Evolutionary conservation across 2,329 filamentous ascomycete genomes (phyloP).

Genomic region (Penicillium sp.): DNA sequence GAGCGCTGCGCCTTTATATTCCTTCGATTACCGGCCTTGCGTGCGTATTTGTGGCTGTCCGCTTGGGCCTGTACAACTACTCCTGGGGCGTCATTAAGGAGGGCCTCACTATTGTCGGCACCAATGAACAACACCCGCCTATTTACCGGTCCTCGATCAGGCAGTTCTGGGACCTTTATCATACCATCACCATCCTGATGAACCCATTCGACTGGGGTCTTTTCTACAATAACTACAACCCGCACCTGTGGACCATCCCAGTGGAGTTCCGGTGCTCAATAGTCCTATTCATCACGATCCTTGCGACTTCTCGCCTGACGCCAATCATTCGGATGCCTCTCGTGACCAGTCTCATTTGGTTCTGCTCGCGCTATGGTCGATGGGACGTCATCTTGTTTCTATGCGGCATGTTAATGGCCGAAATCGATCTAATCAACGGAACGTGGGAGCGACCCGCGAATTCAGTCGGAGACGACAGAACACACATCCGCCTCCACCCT

Average conservation of each 20-base stretch:
- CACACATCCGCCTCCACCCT: constrained; percentile 16
- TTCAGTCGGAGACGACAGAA: constrained; percentile 19
- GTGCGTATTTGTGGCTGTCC: constrained; percentile 45
- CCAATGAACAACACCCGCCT: constrained; percentile 47
- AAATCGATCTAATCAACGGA: constrained; percentile 44
- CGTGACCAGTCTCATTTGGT: constrained; percentile 37
- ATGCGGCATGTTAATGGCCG: constrained; percentile 46
- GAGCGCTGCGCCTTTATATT: constrained; percentile 46
- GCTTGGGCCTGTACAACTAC: constrained; percentile 45
- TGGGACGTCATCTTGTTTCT: constrained; percentile 49
- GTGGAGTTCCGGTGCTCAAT: constrained; percentile 50
- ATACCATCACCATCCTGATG: constrained; percentile 36
- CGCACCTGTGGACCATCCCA: constrained; percentile 51
- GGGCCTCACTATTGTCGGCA: constrained; percentile 42
- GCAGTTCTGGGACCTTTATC: constrained; percentile 42
- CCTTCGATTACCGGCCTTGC: constrained; percentile 44
- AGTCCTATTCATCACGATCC: constrained; percentile 44
- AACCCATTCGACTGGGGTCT: constrained; percentile 43
- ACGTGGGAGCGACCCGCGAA: constrained; percentile 33
- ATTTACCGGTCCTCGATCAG: constrained; percentile 33
- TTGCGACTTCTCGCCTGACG: constrained; percentile 42
- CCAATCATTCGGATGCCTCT: constrained; percentile 36
- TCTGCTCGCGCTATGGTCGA: constrained; percentile 45
- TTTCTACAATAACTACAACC: constrained; percentile 48
- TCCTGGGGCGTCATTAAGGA: constrained; percentile 38